A percentile compares a stretch with the other conserved stretches of the same genome.
Conservation (phyloP, 2,329 filamentous ascomycete species). For the Dichotomopilus funicola region DNA sequence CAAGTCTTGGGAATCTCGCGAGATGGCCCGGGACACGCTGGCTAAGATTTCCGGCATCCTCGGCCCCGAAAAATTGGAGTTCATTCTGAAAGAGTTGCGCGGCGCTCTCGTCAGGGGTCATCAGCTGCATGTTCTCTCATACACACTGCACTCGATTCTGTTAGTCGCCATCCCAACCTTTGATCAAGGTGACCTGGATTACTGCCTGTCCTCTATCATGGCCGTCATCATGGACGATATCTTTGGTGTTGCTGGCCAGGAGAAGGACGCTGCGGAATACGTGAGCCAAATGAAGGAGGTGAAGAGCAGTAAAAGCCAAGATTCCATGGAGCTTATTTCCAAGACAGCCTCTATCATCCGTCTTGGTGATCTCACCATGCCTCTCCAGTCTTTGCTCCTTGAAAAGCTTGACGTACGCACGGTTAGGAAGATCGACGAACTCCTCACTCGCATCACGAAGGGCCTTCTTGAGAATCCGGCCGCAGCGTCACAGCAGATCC, state of each 20-base stretch:
- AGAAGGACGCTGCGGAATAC: conserved; percentile 96
- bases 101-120: conserved; percentile 79
- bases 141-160: conserved; percentile 87
- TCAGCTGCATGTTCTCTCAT: conserved; percentile 91
- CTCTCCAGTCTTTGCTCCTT: conserved; percentile 69
- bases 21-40: conserved; percentile 84
- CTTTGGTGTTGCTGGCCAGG: conserved; percentile 84
- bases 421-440: conserved; percentile 82
- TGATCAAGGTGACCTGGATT: conserved; percentile 77
- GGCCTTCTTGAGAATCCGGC: conserved; percentile 78
- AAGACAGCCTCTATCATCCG: conserved; percentile 70
- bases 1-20: conserved; percentile 78
- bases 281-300: conserved; percentile 94
- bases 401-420: conserved; percentile 80
- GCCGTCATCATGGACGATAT: conserved; percentile 94
- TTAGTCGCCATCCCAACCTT: conserved; percentile 67
- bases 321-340: conserved; percentile 90
- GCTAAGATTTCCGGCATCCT: conserved; percentile 75
- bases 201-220: conserved; percentile 73
- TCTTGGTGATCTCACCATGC: conserved; percentile 68
- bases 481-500: conserved; percentile 69
- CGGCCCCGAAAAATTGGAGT: conserved; percentile 77
- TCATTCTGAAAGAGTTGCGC: conserved; percentile 86
- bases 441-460: conserved; percentile 74
- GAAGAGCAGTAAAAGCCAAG: conserved; percentile 95